phyloP scores from a whole-genome alignment of 345 rosid genomes.

The Eucalyptus cloeziana region DNA sequence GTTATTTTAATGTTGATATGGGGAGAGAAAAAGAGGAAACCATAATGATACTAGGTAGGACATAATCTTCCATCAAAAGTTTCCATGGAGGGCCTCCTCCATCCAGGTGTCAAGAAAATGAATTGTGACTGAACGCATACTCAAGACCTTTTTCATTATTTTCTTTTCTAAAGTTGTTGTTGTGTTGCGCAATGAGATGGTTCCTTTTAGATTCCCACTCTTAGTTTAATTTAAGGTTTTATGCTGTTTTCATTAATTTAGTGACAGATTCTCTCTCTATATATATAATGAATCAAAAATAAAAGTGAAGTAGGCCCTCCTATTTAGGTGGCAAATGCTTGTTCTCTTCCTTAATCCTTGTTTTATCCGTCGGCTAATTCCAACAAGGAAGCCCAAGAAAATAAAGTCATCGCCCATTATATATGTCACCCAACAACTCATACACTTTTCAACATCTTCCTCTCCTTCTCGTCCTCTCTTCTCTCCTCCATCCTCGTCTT shows the following conservation, averaged over 20 bases:
- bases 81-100: background rate
- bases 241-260: background rate
- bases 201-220: constrained; percentile 15
- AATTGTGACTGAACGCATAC: background rate
- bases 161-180: background rate
- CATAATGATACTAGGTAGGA: background rate
- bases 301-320: background rate
- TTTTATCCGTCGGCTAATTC: constrained; percentile 5
- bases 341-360: background rate
- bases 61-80: background rate
- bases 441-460: background rate
- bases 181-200: background rate
- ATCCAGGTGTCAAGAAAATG: background rate
- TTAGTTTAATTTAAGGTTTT: background rate
- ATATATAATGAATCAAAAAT: background rate
- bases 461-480: background rate
- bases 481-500: background rate
- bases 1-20: background rate
- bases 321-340: background rate
- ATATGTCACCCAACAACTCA: background rate
- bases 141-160: background rate
- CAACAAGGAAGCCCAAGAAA: background rate
- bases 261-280: background rate
- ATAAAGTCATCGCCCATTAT: background rate
- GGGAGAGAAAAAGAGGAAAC: background rate